These are phyloP conservation scores for Solanum lycopersicoides DNA, from an alignment of 257 asterid species.

Conservation along the genomic window DNA sequence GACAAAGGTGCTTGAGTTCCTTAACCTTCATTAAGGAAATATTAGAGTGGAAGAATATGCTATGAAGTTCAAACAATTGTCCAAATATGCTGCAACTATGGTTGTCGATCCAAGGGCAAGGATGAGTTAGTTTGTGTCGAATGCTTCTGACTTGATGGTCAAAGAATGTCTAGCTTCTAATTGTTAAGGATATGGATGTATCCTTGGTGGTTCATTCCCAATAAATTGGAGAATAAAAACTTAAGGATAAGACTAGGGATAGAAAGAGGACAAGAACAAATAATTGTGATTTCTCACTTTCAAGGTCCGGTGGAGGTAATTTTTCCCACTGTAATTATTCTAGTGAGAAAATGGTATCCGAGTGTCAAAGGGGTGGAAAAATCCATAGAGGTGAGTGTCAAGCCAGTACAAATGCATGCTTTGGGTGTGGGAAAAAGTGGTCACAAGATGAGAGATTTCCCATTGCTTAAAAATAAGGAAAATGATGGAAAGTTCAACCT, in stretches of 20 bases:
- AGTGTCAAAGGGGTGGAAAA: fast-evolving
- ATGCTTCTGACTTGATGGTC: background rate
- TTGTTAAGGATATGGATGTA: background rate
- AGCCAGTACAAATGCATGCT: background rate
- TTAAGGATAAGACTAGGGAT: background rate
- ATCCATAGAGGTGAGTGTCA: background rate
- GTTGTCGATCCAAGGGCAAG: background rate
- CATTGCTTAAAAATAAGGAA: background rate
- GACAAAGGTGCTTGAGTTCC: background rate
- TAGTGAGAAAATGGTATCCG: background rate
- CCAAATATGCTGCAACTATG: background rate
- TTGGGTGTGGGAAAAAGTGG: background rate
- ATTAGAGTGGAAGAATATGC: background rate
- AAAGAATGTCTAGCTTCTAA: background rate
- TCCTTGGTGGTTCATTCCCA: background rate
- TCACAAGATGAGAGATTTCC: background rate
- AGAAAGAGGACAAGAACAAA: background rate
- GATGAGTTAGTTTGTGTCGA: background rate
- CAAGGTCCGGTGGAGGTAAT: background rate
- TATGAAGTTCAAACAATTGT: background rate
- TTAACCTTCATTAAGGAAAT: background rate
- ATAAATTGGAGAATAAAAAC: background rate
- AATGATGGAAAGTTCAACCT: background rate
- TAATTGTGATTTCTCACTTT: background rate
- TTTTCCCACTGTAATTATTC: background rate